These are phyloP conservation scores for Lodderomyces parapsilosis DNA, from an alignment of 1,139 yeast species.

Conservation along the genomic window DNA sequence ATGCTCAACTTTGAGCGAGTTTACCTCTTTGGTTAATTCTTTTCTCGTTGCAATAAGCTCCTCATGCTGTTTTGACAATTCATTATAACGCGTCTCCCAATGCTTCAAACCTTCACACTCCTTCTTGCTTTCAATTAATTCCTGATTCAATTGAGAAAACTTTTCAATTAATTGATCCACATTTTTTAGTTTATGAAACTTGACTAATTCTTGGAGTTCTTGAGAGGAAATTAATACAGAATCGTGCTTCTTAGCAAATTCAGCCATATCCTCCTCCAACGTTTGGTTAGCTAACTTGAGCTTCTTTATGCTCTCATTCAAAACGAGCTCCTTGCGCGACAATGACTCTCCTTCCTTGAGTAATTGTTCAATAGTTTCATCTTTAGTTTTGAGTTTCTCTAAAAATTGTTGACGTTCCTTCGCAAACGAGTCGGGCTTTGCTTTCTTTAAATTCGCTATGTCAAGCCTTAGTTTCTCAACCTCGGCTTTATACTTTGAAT, in stretches of 20 bases:
- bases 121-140: slow-evolving; percentile 15
- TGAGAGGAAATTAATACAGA: slow-evolving; percentile 28
- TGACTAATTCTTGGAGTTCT: slow-evolving; percentile 33
- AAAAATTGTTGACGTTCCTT: slow-evolving; percentile 14
- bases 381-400: slow-evolving; percentile 43
- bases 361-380: slow-evolving; percentile 55
- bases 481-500: slow-evolving; percentile 2
- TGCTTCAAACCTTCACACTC: slow-evolving; percentile 24
- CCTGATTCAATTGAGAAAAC: slow-evolving; percentile 15
- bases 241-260: slow-evolving; percentile 32
- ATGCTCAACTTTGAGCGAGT: slow-evolving; percentile 39
- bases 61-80: slow-evolving; percentile 32
- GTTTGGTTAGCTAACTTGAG: slow-evolving; percentile 52
- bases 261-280: slow-evolving; percentile 36
- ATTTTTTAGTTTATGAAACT: slow-evolving; percentile 24
- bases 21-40: slow-evolving; percentile 31
- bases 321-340: slow-evolving; percentile 70
- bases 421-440: slow-evolving; percentile 9
- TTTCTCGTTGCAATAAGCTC: slow-evolving; percentile 31
- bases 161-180: slow-evolving; percentile 26
- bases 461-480: slow-evolving; percentile 10
- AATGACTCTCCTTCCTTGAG: slow-evolving; percentile 78
- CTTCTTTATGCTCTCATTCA: slow-evolving; percentile 65
- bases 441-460: slow-evolving; percentile 5
- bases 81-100: slow-evolving; percentile 41